Percentiles rank a stretch among this genome's conserved stretches.
These are phyloP conservation scores for Obelidium mucronatum DNA, from an alignment of 192 early-diverging fungal species.

Conservation along the genomic window DNA sequence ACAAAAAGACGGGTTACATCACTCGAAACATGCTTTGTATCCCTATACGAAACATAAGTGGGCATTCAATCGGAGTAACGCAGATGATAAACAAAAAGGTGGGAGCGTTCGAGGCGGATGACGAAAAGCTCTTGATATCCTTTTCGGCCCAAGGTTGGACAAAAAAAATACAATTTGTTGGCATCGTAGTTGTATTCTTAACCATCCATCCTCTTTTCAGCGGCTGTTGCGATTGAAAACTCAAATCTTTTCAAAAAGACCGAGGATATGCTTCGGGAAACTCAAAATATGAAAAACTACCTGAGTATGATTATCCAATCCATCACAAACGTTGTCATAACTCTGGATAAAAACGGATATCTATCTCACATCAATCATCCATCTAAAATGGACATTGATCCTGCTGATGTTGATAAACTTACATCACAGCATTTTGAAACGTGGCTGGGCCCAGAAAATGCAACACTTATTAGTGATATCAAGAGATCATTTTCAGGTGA, in stretches of 20 bases:
- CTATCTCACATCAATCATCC: conserved; percentile 38
- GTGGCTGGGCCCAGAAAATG: conserved; percentile 51
- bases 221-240: conserved; percentile 65
- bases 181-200: too few relatives aligned
- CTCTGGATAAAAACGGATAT: conserved; percentile 43
- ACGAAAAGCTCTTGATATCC: conserved; percentile 56
- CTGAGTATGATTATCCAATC: conserved; percentile 39
- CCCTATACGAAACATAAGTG: conserved; percentile 58
- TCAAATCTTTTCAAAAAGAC: conserved; percentile 62
- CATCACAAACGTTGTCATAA: conserved; percentile 62
- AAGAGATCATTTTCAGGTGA: conserved; percentile 37
- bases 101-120: conserved; percentile 52
- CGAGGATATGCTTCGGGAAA: conserved; percentile 50
- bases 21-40: conserved; percentile 58
- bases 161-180: neutral
- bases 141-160: conserved; percentile 61
- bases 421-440: conserved; percentile 30
- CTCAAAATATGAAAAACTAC: conserved; percentile 36
- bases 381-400: conserved; percentile 31
- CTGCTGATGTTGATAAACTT: neutral
- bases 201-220: conserved; percentile 40
- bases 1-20: conserved; percentile 55
- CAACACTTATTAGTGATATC: conserved; percentile 50
- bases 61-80: conserved; percentile 56
- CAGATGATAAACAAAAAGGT: conserved; percentile 61